Evolutionary conservation across 1,284 basidiomycete species (phyloP).

Genomic region (Irpex sp.): DNA sequence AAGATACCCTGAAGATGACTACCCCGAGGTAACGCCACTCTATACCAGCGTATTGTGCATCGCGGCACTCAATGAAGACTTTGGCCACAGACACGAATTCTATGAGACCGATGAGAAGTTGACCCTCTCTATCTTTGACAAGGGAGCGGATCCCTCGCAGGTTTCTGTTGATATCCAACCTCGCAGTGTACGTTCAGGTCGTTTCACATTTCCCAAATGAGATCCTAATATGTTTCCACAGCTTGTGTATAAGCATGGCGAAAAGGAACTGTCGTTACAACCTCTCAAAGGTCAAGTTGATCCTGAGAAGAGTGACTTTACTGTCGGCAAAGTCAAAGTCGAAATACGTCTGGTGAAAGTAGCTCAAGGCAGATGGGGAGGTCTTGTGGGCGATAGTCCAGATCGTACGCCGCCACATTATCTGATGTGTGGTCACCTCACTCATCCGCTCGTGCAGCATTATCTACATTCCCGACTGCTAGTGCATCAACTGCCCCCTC

Average conservation of each 20-base stretch:
- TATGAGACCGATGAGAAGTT: slow-evolving; percentile 79
- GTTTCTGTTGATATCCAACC: slow-evolving; percentile 62
- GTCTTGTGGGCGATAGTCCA: slow-evolving; percentile 65
- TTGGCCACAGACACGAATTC: slow-evolving; percentile 67
- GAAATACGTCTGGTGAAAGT: slow-evolving; percentile 68
- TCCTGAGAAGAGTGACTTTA: slow-evolving; percentile 53
- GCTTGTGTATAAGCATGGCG: slow-evolving; percentile 60
- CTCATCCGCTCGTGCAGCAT: slow-evolving; percentile 14
- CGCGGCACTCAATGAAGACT: neutral
- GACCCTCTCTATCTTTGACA: slow-evolving; percentile 75
- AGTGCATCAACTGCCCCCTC: slow-evolving; percentile 21
- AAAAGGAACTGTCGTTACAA: slow-evolving; percentile 57
- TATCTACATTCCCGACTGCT: slow-evolving; percentile 27
- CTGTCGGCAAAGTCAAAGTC: slow-evolving; percentile 80
- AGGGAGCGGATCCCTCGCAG: slow-evolving; percentile 60
- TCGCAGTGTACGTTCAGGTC: slow-evolving; percentile 44
- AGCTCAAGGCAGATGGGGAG: slow-evolving; percentile 65
- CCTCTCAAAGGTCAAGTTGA: slow-evolving; percentile 82
- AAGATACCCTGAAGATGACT: neutral
- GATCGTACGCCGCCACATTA: slow-evolving; percentile 49
- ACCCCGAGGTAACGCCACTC: neutral
- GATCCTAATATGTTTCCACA: slow-evolving; percentile 23
- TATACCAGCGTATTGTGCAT: neutral
- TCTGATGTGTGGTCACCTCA: neutral
- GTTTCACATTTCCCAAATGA: neutral